Evolutionary conservation across 352 stramenopile genomes (phyloP), one percentile per base, ranked within the genome.

Genomic region (Globisporangium lucens): DNA sequence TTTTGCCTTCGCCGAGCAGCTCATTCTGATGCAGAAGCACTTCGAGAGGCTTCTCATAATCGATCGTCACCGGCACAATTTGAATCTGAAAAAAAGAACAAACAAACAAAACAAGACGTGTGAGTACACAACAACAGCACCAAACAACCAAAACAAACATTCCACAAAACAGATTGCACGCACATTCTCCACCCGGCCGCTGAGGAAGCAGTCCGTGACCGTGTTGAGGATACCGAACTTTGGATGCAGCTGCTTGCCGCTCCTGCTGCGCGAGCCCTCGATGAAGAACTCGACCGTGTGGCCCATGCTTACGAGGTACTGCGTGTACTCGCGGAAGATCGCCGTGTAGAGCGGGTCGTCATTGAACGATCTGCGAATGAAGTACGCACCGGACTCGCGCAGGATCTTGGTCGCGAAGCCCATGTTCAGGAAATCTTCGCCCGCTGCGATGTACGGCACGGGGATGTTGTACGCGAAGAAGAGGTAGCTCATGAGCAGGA

Each of bases 381-480:
- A 95, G 58, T 91, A 95, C 24, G 87, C 87, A 30, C 87, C 87
- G 0, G 79, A 89, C 61, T 85, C 73, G 49, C 87, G 87, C 30
- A 95, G 66, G 41, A 93, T 46, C 43, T 88, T 78, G 27, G 77
- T 90, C 47, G 91, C 68, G 0, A 64, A 74, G 6, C 87, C 87
- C 81, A 95, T 89, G 60, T 86, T 71, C 6, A 93, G 72, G 57
- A 95, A 95, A 57, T 95, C 87, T 70, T 91, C 82, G 0, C 85
- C 87, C 2, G 87, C 89, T 4, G 87, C 82, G 55, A 95, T 87
- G 61, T 94, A 89, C 22, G 87, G 87, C 57, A 95, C 83, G 0
- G 87, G 87, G 27, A 95, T 89, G 59, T 95, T 95, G 74, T 94
- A 95, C 27, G 86, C 87, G 67, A 95, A 95, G 72, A 92, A 95